Base-by-base conservation (phyloP, 2,329 filamentous ascomycete species). In the Fusarium verticillioides region DNA sequence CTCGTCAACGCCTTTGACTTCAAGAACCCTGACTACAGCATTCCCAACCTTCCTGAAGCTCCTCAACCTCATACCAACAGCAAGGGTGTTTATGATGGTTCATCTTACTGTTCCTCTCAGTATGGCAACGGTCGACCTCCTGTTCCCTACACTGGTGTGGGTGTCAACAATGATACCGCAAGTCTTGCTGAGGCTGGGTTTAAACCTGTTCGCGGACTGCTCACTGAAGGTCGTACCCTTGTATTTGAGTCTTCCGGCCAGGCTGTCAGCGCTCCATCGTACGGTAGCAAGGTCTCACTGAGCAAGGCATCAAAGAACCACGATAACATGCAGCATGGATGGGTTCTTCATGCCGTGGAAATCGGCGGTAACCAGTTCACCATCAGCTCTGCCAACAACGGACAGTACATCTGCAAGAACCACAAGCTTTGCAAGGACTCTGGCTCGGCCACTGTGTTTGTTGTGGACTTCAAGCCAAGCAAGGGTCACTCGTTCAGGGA, bases 1-100 rank as follows among this genome's bases (percentile, higher is more conserved):
- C 54, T 67, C 0, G 36, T 40, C 26, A 67, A 67, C 21, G 65
- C 65, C 7, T 67, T 67, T 4, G 65, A 67, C 23, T 67, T 67
- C 7, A 39, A 63, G 21, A 65, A 64, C 7, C 63, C 63, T 0
- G 63, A 65, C 2, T 65, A 57, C 18, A 44, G n/a, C 2, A 34
- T 66, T 0, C 64, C 64, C 2, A 36, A 36, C 0, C 11, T 67
- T 0, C 64, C 64, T 5, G 39, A 42, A 13, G 64, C 64, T 2
- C 64, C 64, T 15, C 37, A 66, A 0, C 64, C 64, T 0, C 64
- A 67, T 7, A 37, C 26, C 0, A 66, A 67, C 1, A n/a, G 32
- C 0, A 67, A 66, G 34, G 64, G 64, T 15, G 62, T 60, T 0
- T 67, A 67, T 13, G 64, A 67, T 16, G 64, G 64, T 0, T 67